Conservation (phyloP, 2,329 filamentous ascomycete genomes). For the Thielaviopsis ethacetica region DNA sequence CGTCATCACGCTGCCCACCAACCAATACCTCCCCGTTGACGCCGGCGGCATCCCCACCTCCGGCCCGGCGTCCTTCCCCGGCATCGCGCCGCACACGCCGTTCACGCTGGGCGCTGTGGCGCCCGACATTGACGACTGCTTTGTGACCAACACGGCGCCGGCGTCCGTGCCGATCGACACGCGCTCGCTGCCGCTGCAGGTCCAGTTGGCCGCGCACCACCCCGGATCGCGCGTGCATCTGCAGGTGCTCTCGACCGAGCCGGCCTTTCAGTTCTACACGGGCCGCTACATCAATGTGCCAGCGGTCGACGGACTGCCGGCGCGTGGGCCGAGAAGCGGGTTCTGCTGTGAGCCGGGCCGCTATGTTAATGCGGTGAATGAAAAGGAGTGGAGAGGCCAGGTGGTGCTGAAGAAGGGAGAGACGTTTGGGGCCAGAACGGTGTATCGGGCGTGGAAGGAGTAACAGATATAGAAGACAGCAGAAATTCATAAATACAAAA, state of each 20-base stretch:
- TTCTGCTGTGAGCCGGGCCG: constrained; percentile 89
- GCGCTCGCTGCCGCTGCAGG: constrained; percentile 41
- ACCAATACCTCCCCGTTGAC: constrained; percentile 58
- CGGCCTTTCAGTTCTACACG: constrained; percentile 93
- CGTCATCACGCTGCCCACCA: constrained; percentile 48
- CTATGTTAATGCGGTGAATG: constrained; percentile 78
- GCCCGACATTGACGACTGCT: constrained; percentile 81
- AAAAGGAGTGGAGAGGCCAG: constrained; percentile 63
- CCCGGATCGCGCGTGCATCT: constrained; percentile 61
- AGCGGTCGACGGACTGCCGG: constrained; percentile 42
- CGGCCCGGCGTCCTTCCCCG: constrained; percentile 45
- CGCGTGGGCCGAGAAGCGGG: constrained; percentile 51
- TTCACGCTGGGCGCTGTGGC: constrained; percentile 57
- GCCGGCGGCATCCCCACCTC: constrained; percentile 57
- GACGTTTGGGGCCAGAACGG: constrained; percentile 62
- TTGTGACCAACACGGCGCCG: constrained; percentile 50
- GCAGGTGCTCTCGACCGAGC: constrained; percentile 81
- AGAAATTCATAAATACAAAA: neutral
- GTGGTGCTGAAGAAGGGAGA: constrained; percentile 71
- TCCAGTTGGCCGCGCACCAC: constrained; percentile 58
- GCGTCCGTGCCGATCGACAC: constrained; percentile 48
- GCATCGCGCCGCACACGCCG: constrained; percentile 44
- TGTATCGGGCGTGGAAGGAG: constrained; percentile 75
- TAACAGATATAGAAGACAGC: constrained; percentile 17
- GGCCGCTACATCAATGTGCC: constrained; percentile 72